Evolutionary conservation across 2,329 filamentous ascomycete species (phyloP).

Genomic region (Fonsecaea nubica): DNA sequence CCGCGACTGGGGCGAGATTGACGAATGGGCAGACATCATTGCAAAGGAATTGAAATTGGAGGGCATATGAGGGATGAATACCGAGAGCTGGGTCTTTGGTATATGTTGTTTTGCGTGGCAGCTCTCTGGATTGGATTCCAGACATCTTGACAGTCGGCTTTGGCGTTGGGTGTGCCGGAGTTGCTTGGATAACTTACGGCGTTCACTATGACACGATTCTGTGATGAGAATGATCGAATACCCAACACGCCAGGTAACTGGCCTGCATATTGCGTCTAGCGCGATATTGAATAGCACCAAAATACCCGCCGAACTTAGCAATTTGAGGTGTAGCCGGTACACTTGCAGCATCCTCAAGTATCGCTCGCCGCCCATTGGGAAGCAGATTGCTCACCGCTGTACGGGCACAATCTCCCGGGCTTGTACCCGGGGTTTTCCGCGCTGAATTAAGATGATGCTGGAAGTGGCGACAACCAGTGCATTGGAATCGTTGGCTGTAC

Average conservation of each 20-base stretch:
- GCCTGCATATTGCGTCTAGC: background rate
- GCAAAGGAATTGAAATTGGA: slow-evolving; percentile 32
- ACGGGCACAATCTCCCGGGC: background rate
- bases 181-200: slow-evolving; percentile 5
- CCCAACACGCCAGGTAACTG: slow-evolving; percentile 41
- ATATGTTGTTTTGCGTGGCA: background rate
- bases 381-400: background rate
- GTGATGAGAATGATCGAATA: slow-evolving; percentile 36
- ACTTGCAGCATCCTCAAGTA: background rate
- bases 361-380: background rate
- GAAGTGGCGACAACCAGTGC: background rate
- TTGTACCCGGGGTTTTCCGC: background rate
- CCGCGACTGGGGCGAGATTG: slow-evolving; percentile 34
- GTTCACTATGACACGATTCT: slow-evolving; percentile 4
- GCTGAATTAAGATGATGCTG: background rate
- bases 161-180: background rate
- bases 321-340: background rate
- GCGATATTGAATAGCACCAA: background rate
- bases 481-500: background rate
- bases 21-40: slow-evolving; percentile 31
- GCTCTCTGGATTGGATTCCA: background rate
- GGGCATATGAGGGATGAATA: slow-evolving; percentile 5
- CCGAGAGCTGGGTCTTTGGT: background rate
- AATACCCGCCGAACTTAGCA: background rate
- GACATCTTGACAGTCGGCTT: background rate